Conservation (phyloP, 371 early-diverging fungal species). For the Phascolomyces articulosus region DNA sequence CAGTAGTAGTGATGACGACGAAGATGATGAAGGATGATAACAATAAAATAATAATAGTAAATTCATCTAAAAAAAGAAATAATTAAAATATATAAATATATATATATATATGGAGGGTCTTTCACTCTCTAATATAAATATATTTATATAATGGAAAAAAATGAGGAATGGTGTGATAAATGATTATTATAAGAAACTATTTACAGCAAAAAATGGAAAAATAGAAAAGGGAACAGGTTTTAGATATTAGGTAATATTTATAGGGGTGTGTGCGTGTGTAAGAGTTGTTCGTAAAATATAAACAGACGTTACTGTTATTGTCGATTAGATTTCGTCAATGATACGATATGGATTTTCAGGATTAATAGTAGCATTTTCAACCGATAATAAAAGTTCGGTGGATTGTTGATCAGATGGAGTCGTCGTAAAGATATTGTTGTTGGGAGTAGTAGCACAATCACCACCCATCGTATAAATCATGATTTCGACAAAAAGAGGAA, state of each 20-base stretch:
- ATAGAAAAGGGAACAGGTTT: background rate
- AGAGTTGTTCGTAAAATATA: too few species aligned
- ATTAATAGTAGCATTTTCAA: slow-evolving; percentile 26
- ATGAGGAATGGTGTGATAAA: background rate
- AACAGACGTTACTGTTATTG: too few species aligned
- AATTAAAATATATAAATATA: too few species aligned
- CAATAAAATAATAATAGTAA: background rate
- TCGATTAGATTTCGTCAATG: slow-evolving; percentile 28
- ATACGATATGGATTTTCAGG: slow-evolving; percentile 22
- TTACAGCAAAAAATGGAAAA: background rate
- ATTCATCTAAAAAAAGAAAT: too few species aligned
- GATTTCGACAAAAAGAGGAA: slow-evolving; percentile 39
- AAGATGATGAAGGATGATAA: slow-evolving; percentile 2
- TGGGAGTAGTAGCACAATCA: background rate
- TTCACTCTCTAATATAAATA: too few species aligned
- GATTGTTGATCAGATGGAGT: background rate
- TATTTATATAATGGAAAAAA: too few species aligned
- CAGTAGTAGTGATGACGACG: background rate
- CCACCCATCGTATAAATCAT: slow-evolving; percentile 20
- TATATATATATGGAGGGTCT: too few species aligned
- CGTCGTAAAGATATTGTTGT: background rate
- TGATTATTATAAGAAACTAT: background rate
- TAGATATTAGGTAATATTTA: slow-evolving; percentile 11
- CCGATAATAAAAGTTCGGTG: slow-evolving; percentile 16
- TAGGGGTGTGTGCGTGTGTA: too few species aligned